Conservation (phyloP, 805 yeast genomes). For the Yarrowia sp. region DNA sequence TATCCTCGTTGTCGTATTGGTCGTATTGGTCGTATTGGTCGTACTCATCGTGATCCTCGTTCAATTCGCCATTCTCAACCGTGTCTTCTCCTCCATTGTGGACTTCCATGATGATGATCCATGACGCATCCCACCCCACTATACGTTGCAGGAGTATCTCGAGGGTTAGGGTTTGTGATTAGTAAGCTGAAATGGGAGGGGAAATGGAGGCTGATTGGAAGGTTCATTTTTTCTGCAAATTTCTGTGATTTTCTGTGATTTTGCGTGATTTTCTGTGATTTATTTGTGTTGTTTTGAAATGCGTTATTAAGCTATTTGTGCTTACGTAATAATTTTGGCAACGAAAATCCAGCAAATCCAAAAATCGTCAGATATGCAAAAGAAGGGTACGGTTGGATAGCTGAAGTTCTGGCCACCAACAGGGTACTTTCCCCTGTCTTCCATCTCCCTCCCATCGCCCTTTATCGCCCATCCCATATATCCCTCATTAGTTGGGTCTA, state of each 20-base stretch:
- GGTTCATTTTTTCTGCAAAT: no score
- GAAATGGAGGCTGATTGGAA: background rate
- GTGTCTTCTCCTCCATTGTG: background rate
- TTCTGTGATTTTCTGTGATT: no score
- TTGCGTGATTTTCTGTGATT: no score
- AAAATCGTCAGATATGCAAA: no score
- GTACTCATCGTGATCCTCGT: background rate
- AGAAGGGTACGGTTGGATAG: no score
- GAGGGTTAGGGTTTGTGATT: background rate
- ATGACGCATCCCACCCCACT: constrained; percentile 17
- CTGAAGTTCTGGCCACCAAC: no score
- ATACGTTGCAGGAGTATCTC: background rate
- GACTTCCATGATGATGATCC: constrained; percentile 8
- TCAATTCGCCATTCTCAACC: background rate
- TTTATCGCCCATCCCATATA: background rate
- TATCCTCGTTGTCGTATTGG: background rate
- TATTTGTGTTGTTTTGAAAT: no score
- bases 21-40: background rate
- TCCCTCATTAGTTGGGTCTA: background rate
- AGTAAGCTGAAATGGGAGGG: background rate
- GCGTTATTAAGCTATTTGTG: no score
- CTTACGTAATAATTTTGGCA: no score
- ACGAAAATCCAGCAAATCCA: no score
- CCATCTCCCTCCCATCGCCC: no score
- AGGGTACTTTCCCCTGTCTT: no score